Conservation (phyloP, 2,329 filamentous ascomycete genomes). For the Fusarium pininemorale region DNA sequence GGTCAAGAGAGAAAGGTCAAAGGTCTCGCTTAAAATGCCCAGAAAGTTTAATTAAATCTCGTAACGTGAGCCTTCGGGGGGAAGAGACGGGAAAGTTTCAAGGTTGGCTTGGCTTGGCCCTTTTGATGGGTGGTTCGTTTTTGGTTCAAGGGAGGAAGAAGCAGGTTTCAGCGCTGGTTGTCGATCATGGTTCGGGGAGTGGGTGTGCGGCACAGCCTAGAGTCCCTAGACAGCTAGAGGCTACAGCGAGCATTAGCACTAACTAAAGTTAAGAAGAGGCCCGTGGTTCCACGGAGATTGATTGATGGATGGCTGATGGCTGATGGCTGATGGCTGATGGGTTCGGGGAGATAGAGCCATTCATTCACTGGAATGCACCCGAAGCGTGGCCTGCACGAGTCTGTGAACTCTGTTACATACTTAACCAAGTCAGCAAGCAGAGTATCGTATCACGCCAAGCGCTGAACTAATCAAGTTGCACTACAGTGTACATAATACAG, state of each 20-base stretch:
- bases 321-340: conserved; percentile 34
- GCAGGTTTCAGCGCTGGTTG: conserved; percentile 6
- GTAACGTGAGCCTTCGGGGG: background rate
- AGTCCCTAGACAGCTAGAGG: background rate
- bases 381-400: conserved; percentile 22
- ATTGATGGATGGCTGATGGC: conserved; percentile 16
- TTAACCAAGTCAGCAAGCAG: background rate
- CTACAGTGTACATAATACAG: background rate
- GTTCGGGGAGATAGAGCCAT: conserved; percentile 36
- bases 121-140: background rate
- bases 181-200: conserved; percentile 39
- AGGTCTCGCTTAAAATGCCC: background rate
- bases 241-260: background rate
- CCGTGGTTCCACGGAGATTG: conserved; percentile 17
- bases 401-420: background rate
- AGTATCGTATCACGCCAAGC: background rate
- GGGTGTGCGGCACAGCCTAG: conserved; percentile 21
- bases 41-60: conserved; percentile 6
- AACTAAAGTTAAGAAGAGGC: background rate
- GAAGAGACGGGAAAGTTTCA: background rate
- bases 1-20: background rate
- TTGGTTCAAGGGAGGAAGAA: background rate
- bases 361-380: conserved; percentile 27
- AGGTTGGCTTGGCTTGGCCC: background rate
- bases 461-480: conserved; percentile 1